A percentile compares a stretch with the other conserved stretches of the same genome.
Evolutionary conservation across 164 flowering plant species (phyloP).

Genomic region (Litsea cubeba): DNA sequence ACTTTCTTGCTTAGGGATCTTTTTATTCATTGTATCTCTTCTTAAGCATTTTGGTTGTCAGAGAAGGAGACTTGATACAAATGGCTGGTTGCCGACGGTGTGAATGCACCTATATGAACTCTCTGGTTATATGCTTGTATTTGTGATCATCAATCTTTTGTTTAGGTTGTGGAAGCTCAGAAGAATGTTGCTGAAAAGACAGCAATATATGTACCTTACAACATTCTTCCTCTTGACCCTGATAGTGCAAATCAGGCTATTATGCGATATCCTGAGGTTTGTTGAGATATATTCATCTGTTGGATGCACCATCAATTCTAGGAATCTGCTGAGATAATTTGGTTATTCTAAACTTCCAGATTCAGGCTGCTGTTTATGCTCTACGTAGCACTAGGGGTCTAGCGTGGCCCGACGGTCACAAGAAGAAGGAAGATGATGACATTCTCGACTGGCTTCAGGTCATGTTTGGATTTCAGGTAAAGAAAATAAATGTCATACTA

Average conservation of each 20-base stretch:
- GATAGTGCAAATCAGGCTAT: slow-evolving; percentile 96
- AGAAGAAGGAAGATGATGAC: slow-evolving; percentile 81
- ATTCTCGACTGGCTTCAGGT: slow-evolving; percentile 95
- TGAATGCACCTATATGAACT: no score
- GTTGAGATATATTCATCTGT: background rate
- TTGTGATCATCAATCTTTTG: background rate
- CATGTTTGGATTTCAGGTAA: slow-evolving; percentile 99
- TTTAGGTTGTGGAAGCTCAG: slow-evolving; percentile 80
- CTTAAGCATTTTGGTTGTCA: background rate
- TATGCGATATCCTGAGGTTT: slow-evolving; percentile 94
- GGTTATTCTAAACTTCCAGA: slow-evolving; percentile 37
- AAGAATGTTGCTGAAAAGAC: slow-evolving; percentile 87
- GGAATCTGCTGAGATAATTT: slow-evolving; percentile 1
- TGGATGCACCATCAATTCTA: background rate
- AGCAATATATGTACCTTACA: slow-evolving; percentile 77
- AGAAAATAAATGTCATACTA: background rate
- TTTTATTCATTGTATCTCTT: background rate
- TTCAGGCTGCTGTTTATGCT: slow-evolving; percentile 90
- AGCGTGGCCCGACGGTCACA: slow-evolving; percentile 84
- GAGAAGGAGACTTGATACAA: background rate
- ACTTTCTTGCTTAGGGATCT: background rate
- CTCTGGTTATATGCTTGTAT: background rate
- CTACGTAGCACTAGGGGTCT: slow-evolving; percentile 95
- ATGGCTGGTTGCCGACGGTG: background rate
- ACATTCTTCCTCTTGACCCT: slow-evolving; percentile 97